Conservation (phyloP, 305 asterid genomes). For the Salvia sclarea region DNA sequence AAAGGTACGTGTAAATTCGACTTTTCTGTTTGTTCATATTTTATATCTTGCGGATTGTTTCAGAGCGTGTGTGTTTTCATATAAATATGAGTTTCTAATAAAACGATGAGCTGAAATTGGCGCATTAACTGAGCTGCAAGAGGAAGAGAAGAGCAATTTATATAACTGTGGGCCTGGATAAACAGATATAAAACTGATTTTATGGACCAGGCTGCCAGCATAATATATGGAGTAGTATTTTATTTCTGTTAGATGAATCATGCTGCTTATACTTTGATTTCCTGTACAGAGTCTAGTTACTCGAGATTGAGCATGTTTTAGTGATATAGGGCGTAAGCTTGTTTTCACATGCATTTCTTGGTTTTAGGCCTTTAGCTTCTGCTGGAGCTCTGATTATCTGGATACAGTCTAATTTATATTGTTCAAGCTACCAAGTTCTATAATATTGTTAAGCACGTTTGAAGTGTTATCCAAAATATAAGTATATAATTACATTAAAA, state of each 20-base stretch:
- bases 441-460: background rate
- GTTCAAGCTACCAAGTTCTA: background rate
- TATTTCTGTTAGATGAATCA: background rate
- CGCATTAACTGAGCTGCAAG: conserved; percentile 13
- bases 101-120: background rate
- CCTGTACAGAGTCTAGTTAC: background rate
- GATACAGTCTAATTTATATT: background rate
- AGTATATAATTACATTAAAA: background rate
- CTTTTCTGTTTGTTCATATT: background rate
- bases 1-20: conserved; percentile 47
- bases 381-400: background rate
- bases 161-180: background rate
- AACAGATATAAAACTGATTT: conserved; percentile 1
- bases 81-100: background rate
- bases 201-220: background rate
- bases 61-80: conserved; percentile 4
- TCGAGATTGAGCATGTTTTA: background rate
- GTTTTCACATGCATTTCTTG: background rate
- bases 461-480: background rate
- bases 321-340: background rate
- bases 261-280: background rate
- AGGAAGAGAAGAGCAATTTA: conserved; percentile 20
- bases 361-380: background rate
- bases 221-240: too few species aligned
- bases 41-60: background rate